Percentiles rank a stretch among this genome's conserved stretches.
Conservation (phyloP, 2,329 filamentous ascomycete genomes). For the Aspergillus bombycis region DNA sequence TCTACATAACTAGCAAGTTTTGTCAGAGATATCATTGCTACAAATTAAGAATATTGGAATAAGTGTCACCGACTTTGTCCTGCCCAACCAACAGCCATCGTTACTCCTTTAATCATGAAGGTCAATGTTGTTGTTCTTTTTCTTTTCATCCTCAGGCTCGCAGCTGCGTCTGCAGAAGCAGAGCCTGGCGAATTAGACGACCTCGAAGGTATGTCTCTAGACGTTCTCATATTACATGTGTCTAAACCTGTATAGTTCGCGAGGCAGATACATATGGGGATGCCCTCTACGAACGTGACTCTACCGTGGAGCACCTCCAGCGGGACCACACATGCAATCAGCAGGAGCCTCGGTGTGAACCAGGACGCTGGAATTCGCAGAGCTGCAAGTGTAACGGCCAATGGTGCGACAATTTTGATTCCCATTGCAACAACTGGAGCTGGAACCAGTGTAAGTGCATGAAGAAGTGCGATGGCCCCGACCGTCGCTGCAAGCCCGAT, state of each 20-base stretch:
- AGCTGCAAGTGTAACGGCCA: background rate
- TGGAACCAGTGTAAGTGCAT: background rate
- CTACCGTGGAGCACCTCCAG: background rate
- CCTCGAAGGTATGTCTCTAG: background rate
- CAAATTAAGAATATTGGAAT: background rate
- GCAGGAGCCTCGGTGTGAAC: background rate
- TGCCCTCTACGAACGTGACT: background rate
- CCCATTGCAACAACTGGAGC: background rate
- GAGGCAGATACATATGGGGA: background rate
- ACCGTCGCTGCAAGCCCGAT: background rate
- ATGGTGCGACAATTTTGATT: background rate
- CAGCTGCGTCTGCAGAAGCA: background rate
- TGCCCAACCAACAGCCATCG: background rate
- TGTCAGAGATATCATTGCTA: background rate
- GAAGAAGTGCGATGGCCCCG: background rate
- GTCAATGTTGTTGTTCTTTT: background rate
- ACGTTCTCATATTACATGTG: background rate
- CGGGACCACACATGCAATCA: background rate
- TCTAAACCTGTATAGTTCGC: background rate
- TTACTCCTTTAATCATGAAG: background rate
- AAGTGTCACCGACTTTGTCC: background rate
- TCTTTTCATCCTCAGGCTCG: background rate
- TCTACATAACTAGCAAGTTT: background rate
- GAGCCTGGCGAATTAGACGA: background rate
- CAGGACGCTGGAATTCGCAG: background rate